A percentile compares a stretch with the other conserved stretches of the same genome.
Conservation (phyloP, 2,329 filamentous ascomycete genomes). For the Penicillium sp. region DNA sequence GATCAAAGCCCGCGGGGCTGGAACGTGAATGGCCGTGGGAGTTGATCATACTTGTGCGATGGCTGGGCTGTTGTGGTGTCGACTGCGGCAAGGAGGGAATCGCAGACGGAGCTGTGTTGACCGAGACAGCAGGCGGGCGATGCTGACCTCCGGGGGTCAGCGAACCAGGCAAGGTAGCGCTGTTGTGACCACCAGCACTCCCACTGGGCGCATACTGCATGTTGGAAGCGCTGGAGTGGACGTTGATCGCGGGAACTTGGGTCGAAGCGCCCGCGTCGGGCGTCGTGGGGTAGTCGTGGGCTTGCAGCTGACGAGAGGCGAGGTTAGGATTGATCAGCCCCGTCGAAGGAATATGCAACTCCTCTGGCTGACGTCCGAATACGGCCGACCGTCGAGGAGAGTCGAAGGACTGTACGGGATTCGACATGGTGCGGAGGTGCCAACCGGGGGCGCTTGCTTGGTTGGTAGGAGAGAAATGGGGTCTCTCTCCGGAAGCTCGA, state of each 20-base stretch:
- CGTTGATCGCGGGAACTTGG: slow-evolving; percentile 58
- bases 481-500: slow-evolving; percentile 19
- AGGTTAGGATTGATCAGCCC: slow-evolving; percentile 40
- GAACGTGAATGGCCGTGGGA: slow-evolving; percentile 81
- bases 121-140: slow-evolving; percentile 55
- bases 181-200: slow-evolving; percentile 41
- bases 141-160: slow-evolving; percentile 58
- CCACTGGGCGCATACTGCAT: slow-evolving; percentile 47
- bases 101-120: slow-evolving; percentile 60
- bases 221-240: slow-evolving; percentile 56
- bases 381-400: slow-evolving; percentile 51
- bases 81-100: slow-evolving; percentile 58
- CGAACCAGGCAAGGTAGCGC: slow-evolving; percentile 57
- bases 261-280: slow-evolving; percentile 41
- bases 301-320: slow-evolving; percentile 41
- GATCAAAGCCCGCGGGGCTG: slow-evolving; percentile 68
- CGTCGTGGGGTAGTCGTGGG: slow-evolving; percentile 52
- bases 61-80: slow-evolving; percentile 52
- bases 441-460: slow-evolving; percentile 3
- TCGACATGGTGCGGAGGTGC: slow-evolving; percentile 41
- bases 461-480: slow-evolving; percentile 10
- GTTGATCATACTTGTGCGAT: slow-evolving; percentile 64
- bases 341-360: slow-evolving; percentile 55
- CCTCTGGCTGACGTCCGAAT: slow-evolving; percentile 55
- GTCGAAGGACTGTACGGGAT: slow-evolving; percentile 52